Evolutionary conservation across 257 asterid species (phyloP).

Genomic region (Mitragyna speciosa): DNA sequence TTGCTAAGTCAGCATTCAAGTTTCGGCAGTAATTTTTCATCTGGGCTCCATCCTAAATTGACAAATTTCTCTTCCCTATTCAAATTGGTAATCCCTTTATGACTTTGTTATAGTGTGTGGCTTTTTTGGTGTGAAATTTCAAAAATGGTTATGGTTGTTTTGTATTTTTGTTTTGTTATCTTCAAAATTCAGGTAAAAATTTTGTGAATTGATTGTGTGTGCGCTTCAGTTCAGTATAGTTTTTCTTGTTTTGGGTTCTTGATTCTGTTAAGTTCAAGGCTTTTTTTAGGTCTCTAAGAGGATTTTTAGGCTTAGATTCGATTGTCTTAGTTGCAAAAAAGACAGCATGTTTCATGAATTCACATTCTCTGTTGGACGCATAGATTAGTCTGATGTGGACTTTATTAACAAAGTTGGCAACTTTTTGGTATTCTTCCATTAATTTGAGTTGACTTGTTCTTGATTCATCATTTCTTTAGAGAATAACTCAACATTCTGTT

Average conservation of each 20-base stretch:
- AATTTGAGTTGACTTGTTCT: slow-evolving; percentile 8
- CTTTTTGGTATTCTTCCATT: not conserved
- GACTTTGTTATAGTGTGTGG: not conserved
- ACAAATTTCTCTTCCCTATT: not conserved
- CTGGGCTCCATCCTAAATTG: slow-evolving; percentile 15
- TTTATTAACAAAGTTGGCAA: slow-evolving; percentile 6
- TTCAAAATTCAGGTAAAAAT: not conserved
- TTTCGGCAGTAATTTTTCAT: not conserved
- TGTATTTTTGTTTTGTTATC: not conserved
- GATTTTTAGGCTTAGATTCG: not conserved
- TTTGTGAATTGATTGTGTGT: not conserved
- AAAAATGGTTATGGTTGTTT: no score
- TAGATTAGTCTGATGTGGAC: slow-evolving; percentile 4
- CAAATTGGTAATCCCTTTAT: slow-evolving; percentile 15
- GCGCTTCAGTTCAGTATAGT: slow-evolving; percentile 2
- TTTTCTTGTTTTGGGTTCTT: slow-evolving; percentile 14
- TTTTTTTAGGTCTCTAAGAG: not conserved
- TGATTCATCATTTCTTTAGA: not conserved
- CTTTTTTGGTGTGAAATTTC: not conserved
- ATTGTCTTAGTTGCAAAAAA: not conserved
- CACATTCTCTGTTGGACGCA: slow-evolving; percentile 11
- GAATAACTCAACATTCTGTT: not conserved
- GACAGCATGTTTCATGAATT: not conserved
- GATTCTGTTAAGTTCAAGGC: not conserved
- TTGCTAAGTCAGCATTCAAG: not conserved